Percentiles rank a stretch among this genome's conserved stretches.
phyloP scores from a whole-genome alignment of 306 rosid species.

The Acacia acuminata region DNA sequence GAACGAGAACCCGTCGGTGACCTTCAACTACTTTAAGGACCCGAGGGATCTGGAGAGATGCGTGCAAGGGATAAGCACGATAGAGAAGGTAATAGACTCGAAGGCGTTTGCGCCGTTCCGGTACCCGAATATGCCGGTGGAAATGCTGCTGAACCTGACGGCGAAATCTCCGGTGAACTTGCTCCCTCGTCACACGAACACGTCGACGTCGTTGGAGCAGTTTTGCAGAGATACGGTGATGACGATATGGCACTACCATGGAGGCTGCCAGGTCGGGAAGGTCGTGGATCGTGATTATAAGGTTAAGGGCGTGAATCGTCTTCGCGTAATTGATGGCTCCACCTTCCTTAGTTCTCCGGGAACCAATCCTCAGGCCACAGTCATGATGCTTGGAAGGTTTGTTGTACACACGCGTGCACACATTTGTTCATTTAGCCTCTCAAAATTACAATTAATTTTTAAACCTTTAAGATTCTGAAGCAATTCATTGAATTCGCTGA shows the following conservation, averaged over 20 bases:
- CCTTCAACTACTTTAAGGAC: slow-evolving; percentile 80
- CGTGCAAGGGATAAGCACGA: slow-evolving; percentile 51
- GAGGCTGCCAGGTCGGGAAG: slow-evolving; percentile 72
- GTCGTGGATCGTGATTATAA: slow-evolving; percentile 66
- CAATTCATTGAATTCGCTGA: neutral
- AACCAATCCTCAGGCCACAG: slow-evolving; percentile 87
- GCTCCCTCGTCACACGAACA: slow-evolving; percentile 56
- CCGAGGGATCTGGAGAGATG: slow-evolving; percentile 61
- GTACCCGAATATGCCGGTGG: slow-evolving; percentile 37
- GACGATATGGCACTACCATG: slow-evolving; percentile 94
- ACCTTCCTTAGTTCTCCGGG: slow-evolving; percentile 77
- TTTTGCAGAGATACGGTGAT: slow-evolving; percentile 76
- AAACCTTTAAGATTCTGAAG: neutral
- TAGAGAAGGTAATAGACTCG: slow-evolving; percentile 57
- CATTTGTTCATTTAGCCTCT: too few species aligned
- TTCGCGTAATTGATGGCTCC: slow-evolving; percentile 79
- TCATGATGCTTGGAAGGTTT: slow-evolving; percentile 90
- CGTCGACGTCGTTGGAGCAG: slow-evolving; percentile 60
- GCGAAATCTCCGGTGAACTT: slow-evolving; percentile 61
- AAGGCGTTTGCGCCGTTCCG: slow-evolving; percentile 53
- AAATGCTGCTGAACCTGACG: slow-evolving; percentile 57
- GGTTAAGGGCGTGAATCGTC: slow-evolving; percentile 62
- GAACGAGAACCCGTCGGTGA: slow-evolving; percentile 65
- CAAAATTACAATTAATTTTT: too few species aligned
- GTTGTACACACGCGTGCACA: too few species aligned